These are phyloP conservation scores for Boletus coccyginus DNA, from an alignment of 768 basidiomycete genomes.

Conservation along the genomic window DNA sequence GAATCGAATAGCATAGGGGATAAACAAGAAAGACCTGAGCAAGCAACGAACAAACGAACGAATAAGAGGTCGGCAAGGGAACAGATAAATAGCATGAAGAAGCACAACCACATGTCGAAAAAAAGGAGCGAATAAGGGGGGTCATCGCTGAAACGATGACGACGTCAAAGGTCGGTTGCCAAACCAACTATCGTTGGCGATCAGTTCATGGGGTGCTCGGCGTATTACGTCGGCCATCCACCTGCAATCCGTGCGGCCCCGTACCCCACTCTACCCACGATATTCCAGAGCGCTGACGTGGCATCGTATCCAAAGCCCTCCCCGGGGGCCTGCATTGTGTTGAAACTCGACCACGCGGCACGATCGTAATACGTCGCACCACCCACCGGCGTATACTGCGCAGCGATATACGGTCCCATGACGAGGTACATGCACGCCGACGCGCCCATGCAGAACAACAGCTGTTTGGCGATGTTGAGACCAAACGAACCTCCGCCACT, in stretches of 20 bases:
- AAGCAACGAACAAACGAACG: constrained; percentile 7
- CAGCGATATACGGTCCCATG: constrained; percentile 56
- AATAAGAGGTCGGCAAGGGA: background rate
- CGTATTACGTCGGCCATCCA: constrained; percentile 70
- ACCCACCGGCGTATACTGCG: constrained; percentile 54
- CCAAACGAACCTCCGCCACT: constrained; percentile 25
- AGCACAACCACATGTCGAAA: constrained; percentile 13
- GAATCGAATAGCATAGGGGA: background rate
- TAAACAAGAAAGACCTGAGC: background rate
- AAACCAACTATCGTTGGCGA: background rate
- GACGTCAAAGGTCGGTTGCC: constrained; percentile 5
- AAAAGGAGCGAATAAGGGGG: background rate
- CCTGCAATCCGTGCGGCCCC: constrained; percentile 73
- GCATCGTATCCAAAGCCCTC: constrained; percentile 67
- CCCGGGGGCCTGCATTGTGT: constrained; percentile 63
- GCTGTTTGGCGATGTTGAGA: constrained; percentile 41
- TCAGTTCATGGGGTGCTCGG: background rate
- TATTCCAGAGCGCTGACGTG: constrained; percentile 62
- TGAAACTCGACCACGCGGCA: constrained; percentile 76
- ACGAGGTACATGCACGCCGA: constrained; percentile 61
- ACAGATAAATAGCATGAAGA: constrained; percentile 19
- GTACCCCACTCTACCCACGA: constrained; percentile 68
- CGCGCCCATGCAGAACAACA: constrained; percentile 58
- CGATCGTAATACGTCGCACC: constrained; percentile 79
- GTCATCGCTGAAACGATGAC: constrained; percentile 9